These are phyloP conservation scores for Nicotiana tabacum DNA, from an alignment of 257 asterid genomes.

Conservation along the genomic window DNA sequence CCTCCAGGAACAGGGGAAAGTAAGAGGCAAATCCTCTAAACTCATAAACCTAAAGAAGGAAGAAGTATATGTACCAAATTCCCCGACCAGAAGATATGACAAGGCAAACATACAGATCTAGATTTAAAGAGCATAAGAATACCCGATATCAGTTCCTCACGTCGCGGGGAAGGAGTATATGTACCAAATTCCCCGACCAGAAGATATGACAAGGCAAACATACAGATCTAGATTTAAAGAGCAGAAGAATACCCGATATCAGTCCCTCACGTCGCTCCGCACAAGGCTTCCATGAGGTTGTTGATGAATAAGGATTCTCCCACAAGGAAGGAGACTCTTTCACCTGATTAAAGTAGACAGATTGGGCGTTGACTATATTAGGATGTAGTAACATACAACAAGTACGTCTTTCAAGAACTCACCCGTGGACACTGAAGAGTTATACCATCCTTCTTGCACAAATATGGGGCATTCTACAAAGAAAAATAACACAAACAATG, in stretches of 20 bases:
- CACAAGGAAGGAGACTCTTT: conserved; percentile 87
- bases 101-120: not conserved
- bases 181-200: not conserved
- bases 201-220: not conserved
- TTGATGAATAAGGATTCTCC: conserved; percentile 96
- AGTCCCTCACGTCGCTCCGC: conserved; percentile 72
- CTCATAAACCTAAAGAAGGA: not conserved
- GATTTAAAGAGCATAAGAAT: not conserved
- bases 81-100: not conserved
- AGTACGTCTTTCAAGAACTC: conserved; percentile 21
- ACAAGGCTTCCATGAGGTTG: conserved; percentile 98
- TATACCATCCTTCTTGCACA: conserved; percentile 90
- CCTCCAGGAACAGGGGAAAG: not conserved
- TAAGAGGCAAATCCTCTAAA: not conserved
- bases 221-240: not conserved
- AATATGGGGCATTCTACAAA: conserved; percentile 83
- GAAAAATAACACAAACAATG: not conserved
- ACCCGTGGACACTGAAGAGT: conserved; percentile 90
- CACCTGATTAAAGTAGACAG: conserved; percentile 42
- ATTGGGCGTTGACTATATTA: not conserved
- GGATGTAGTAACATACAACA: not conserved
- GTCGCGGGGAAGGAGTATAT: conserved; percentile 24
- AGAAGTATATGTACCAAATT: not conserved
- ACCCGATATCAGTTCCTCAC: conserved; percentile 71
- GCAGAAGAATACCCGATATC: conserved; percentile 49